phyloP scores from a whole-genome alignment of 2,329 filamentous ascomycete species.

The Cladophialophora immunda region DNA sequence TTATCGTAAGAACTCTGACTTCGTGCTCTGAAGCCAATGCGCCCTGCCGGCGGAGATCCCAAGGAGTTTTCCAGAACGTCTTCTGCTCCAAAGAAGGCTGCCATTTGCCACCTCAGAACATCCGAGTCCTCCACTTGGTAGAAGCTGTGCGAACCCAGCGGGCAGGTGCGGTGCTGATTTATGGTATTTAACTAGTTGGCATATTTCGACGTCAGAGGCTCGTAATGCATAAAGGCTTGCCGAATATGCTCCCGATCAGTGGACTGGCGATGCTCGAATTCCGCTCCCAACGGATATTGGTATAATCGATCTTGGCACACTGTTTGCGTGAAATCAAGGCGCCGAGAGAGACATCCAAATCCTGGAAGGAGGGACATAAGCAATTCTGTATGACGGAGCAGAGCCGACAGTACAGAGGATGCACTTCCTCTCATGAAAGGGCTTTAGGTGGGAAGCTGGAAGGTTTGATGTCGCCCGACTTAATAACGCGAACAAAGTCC shows the following conservation, averaged over 20 bases:
- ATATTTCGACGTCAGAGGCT: background rate
- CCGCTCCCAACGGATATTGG: background rate
- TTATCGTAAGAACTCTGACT: background rate
- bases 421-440: slow-evolving; percentile 49
- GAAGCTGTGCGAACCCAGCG: no score
- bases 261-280: background rate
- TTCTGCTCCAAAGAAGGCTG: background rate
- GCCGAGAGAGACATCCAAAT: background rate
- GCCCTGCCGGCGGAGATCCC: background rate
- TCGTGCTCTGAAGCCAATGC: background rate
- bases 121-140: background rate
- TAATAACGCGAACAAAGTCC: slow-evolving; percentile 78
- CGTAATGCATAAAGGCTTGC: background rate
- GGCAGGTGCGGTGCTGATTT: background rate
- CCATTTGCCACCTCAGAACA: background rate
- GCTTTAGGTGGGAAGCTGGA: slow-evolving; percentile 81
- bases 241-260: background rate
- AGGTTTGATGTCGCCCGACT: slow-evolving; percentile 69
- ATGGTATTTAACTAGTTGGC: background rate
- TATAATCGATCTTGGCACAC: background rate
- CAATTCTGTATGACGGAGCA: no score
- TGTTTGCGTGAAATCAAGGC: background rate
- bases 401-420: background rate
- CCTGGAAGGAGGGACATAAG: background rate
- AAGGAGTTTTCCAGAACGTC: background rate